Conservation (phyloP, 257 asterid species). For the Solanum bulbocastanum region DNA sequence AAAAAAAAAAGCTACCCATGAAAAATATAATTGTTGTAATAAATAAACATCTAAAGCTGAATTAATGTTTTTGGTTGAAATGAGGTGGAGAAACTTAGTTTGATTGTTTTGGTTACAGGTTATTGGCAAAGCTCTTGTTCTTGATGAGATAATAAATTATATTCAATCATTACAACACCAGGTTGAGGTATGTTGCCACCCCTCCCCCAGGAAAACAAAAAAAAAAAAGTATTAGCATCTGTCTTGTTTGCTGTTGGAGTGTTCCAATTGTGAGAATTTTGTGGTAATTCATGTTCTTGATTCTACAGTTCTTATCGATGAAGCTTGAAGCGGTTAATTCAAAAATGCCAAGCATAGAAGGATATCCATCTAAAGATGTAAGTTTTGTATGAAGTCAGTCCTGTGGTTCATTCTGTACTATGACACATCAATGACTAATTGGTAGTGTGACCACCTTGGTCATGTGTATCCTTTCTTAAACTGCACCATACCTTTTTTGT, state of each 20-base stretch:
- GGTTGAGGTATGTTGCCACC: constrained; percentile 52
- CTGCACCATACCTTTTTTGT: neutral
- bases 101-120: constrained; percentile 38
- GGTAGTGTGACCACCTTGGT: neutral
- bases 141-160: constrained; percentile 84
- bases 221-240: neutral
- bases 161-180: constrained; percentile 82
- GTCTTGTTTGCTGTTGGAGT: neutral
- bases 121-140: constrained; percentile 78
- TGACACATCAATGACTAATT: neutral
- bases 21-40: neutral
- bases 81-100: neutral
- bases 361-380: constrained; percentile 77
- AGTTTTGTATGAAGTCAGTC: constrained; percentile 13
- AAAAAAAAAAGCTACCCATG: neutral
- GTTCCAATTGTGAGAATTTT: neutral
- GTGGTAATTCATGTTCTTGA: neutral
- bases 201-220: neutral
- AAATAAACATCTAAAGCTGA: neutral
- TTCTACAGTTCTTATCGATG: constrained; percentile 73
- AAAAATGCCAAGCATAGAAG: constrained; percentile 50
- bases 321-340: constrained; percentile 90
- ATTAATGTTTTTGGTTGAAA: neutral
- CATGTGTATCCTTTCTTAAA: neutral
- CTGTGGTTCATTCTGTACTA: neutral